Percentiles rank a stretch among this genome's conserved stretches.
phyloP scores from a whole-genome alignment of 2,329 filamentous ascomycete genomes.

The Ascochyta rabiei region DNA sequence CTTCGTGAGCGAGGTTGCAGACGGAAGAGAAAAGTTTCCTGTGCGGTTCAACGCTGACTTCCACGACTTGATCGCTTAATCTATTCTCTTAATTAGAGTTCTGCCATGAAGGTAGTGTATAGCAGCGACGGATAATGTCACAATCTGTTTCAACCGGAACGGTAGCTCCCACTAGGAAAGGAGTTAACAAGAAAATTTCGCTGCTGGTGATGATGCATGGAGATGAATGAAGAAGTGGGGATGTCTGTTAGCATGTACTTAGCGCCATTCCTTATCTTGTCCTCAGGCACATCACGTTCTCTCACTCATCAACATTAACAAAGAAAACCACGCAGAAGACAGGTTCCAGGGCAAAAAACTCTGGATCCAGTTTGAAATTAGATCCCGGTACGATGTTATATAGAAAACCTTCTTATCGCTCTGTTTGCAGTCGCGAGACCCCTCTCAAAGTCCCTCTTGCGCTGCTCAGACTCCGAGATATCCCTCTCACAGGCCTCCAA shows the following conservation, averaged over 20 bases:
- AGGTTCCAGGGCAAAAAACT: not conserved
- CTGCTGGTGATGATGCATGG: not conserved
- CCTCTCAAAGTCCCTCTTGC: constrained; percentile 1
- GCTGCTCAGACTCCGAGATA: not conserved
- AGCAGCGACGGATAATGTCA: too few species aligned
- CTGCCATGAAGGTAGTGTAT: too few species aligned
- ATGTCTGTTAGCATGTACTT: not conserved
- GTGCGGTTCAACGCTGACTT: constrained; percentile 9
- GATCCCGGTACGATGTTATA: not conserved
- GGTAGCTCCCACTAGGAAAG: too few species aligned
- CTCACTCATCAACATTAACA: not conserved
- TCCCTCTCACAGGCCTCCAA: constrained; percentile 18
- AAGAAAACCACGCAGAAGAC: not conserved
- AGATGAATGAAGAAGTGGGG: not conserved
- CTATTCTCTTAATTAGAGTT: too few species aligned
- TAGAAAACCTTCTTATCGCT: not conserved
- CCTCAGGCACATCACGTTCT: not conserved
- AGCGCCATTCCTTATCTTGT: not conserved
- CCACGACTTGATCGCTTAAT: not conserved
- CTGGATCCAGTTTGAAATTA: not conserved
- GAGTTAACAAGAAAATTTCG: too few species aligned
- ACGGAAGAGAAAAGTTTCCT: constrained; percentile 4
- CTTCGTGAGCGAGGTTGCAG: constrained; percentile 5
- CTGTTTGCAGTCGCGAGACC: constrained; percentile 2
- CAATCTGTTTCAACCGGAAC: too few species aligned